A percentile compares a stretch with the other conserved stretches of the same genome.
These are phyloP conservation scores for Panicum miliaceum DNA, from an alignment of 176 grass and related monocot species.

Conservation along the genomic window DNA sequence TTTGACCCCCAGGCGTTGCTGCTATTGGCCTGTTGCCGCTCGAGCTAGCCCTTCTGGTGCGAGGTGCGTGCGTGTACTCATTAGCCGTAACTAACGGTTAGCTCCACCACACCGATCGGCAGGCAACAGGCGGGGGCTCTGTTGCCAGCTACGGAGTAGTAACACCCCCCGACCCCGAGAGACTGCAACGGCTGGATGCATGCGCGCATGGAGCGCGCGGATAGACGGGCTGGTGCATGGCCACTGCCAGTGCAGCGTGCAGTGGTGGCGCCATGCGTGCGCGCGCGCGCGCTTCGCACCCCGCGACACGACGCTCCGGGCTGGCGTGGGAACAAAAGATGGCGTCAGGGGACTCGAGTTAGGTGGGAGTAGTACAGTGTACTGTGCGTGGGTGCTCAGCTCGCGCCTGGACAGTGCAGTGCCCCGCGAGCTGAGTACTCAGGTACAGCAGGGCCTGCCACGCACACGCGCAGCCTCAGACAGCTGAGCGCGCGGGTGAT, in stretches of 20 bases:
- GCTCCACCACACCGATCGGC: neutral
- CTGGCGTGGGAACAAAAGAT: slow-evolving; percentile 8
- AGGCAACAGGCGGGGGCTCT: neutral
- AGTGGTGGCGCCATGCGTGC: neutral
- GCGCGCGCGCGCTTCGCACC: neutral
- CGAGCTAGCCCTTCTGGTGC: neutral
- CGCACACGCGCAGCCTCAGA: too few species aligned
- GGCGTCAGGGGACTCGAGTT: slow-evolving; percentile 42
- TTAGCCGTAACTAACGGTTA: neutral
- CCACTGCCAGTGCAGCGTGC: neutral
- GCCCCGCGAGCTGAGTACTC: too few species aligned
- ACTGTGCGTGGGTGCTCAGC: too few species aligned
- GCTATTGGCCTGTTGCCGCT: neutral
- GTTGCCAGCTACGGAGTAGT: too few species aligned
- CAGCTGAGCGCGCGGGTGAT: too few species aligned
- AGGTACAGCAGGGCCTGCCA: too few species aligned
- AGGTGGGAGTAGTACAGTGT: neutral
- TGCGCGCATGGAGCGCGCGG: neutral
- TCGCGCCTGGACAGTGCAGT: too few species aligned
- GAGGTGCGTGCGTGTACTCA: neutral
- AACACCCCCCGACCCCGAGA: too few species aligned
- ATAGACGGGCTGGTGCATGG: neutral
- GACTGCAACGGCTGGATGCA: neutral
- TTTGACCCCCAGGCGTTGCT: neutral
- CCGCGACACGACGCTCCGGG: neutral